These are phyloP conservation scores for Solanum gandarillasii DNA, from an alignment of 257 asterid genomes.

Conservation along the genomic window DNA sequence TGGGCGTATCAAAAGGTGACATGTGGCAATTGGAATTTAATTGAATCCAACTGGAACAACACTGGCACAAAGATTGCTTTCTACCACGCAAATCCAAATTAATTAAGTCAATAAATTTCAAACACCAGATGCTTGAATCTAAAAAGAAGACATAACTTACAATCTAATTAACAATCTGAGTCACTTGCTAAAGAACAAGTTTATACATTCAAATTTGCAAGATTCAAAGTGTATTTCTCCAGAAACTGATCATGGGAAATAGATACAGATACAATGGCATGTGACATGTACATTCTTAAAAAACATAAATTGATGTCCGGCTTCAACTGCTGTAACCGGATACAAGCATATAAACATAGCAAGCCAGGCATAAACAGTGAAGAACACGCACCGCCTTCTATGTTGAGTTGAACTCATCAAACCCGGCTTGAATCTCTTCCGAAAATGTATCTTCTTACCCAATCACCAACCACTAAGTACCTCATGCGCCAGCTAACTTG, in stretches of 20 bases:
- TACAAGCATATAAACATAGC: neutral
- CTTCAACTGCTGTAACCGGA: neutral
- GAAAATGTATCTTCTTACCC: conserved; percentile 14
- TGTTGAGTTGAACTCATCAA: neutral
- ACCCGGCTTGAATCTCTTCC: conserved; percentile 83
- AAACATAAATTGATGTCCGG: neutral
- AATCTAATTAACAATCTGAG: neutral
- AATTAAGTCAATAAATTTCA: too few species aligned
- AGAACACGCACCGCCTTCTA: neutral
- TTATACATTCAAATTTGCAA: neutral
- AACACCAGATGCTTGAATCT: too few species aligned
- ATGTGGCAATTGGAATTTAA: too few species aligned
- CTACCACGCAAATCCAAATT: too few species aligned
- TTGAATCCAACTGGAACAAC: too few species aligned
- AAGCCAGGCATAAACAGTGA: neutral
- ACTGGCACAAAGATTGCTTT: too few species aligned
- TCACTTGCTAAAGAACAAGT: neutral
- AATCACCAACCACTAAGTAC: conserved; percentile 75
- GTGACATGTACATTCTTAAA: neutral
- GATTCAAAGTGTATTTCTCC: neutral
- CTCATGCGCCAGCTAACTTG: conserved; percentile 94
- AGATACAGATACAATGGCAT: neutral
- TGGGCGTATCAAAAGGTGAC: too few species aligned
- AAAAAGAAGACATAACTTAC: neutral
- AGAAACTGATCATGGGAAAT: neutral